Percentiles rank a stretch among this genome's conserved stretches.
Evolutionary conservation across 805 yeast genomes (phyloP).

Genomic region (Lipomyces yamadae): DNA sequence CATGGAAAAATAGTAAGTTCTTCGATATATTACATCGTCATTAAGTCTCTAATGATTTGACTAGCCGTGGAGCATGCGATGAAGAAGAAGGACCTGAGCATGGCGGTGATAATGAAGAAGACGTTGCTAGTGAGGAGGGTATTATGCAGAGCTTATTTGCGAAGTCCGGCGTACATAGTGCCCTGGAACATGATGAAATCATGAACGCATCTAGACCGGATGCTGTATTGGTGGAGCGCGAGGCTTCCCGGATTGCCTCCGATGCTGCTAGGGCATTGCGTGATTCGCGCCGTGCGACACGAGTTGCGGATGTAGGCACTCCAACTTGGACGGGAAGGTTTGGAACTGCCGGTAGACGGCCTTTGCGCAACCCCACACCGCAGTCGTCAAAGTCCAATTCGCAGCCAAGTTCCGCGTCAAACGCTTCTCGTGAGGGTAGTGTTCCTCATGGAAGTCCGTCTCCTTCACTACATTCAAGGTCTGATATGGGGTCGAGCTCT

Average conservation of each 20-base stretch:
- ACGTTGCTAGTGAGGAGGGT: slow-evolving; percentile 54
- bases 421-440: background rate
- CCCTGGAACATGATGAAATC: slow-evolving; percentile 78
- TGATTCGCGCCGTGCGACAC: slow-evolving; percentile 62
- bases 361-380: slow-evolving; percentile 16
- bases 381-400: background rate
- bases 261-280: slow-evolving; percentile 64
- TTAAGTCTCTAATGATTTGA: background rate
- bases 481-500: slow-evolving; percentile 48
- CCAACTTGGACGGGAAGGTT: slow-evolving; percentile 97
- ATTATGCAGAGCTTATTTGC: slow-evolving; percentile 78
- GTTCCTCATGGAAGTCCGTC: slow-evolving; percentile 1
- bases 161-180: slow-evolving; percentile 70
- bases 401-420: background rate
- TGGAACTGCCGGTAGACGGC: slow-evolving; percentile 54
- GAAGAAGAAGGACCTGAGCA: slow-evolving; percentile 14
- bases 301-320: slow-evolving; percentile 62
- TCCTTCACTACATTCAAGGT: slow-evolving; percentile 40
- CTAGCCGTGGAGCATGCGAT: slow-evolving; percentile 24
- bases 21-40: slow-evolving; percentile 39
- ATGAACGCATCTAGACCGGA: slow-evolving; percentile 62
- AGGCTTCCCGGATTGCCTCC: slow-evolving; percentile 63
- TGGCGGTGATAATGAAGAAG: slow-evolving; percentile 30
- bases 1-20: slow-evolving; percentile 64
- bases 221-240: slow-evolving; percentile 59